Percentiles rank a stretch among this genome's conserved stretches.
phyloP scores from a whole-genome alignment of 257 asterid genomes.

The Solanum piurae region DNA sequence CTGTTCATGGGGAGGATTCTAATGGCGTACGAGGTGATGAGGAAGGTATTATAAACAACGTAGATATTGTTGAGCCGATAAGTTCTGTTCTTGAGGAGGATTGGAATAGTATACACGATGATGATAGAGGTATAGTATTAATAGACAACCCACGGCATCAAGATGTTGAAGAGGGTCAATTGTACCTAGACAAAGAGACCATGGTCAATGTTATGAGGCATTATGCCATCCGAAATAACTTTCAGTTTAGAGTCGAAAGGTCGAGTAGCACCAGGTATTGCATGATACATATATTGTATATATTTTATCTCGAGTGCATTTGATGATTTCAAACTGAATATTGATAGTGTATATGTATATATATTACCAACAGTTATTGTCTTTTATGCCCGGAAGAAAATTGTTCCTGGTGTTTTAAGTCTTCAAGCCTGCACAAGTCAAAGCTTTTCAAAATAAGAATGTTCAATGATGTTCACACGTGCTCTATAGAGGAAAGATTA shows the following conservation, averaged over 20 bases:
- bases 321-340: neutral
- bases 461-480: neutral
- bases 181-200: neutral
- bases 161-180: neutral
- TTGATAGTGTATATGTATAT: neutral
- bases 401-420: neutral
- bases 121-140: neutral
- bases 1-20: neutral
- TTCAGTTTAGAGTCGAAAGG: neutral
- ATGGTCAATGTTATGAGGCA: neutral
- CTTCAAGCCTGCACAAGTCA: neutral
- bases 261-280: neutral
- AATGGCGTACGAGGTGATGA: neutral
- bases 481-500: neutral
- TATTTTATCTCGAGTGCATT: neutral
- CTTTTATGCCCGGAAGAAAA: neutral
- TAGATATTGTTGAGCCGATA: neutral
- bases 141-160: neutral
- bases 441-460: conserved; percentile 1
- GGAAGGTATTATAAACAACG: neutral
- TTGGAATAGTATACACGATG: neutral
- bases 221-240: neutral
- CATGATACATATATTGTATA: neutral
- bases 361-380: neutral
- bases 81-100: neutral